These are phyloP conservation scores for Colletotrichum trifolii DNA, from an alignment of 2,329 filamentous ascomycete genomes.

Conservation along the genomic window DNA sequence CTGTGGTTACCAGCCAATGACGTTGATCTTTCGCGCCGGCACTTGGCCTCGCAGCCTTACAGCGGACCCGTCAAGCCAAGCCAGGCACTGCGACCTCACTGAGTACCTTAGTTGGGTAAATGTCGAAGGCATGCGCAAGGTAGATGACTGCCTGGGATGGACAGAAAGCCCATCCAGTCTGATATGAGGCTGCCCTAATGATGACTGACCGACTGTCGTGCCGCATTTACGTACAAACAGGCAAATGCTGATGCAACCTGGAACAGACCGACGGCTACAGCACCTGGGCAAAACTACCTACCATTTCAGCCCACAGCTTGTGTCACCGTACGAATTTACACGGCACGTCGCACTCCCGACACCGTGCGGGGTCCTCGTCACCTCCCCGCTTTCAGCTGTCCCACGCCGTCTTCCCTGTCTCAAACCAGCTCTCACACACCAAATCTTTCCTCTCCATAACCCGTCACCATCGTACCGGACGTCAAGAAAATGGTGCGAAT, in stretches of 20 bases:
- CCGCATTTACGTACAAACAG: too few species aligned
- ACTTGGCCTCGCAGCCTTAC: conserved; percentile 12
- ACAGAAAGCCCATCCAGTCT: too few species aligned
- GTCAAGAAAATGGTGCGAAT: conserved; percentile 27
- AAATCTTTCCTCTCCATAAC: conserved; percentile 33
- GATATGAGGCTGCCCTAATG: conserved; percentile 22
- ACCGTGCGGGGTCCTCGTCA: conserved; percentile 32
- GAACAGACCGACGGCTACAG: too few species aligned
- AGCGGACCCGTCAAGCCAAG: too few species aligned
- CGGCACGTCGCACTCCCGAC: background rate
- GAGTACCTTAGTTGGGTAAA: too few species aligned
- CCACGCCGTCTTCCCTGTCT: conserved; percentile 36
- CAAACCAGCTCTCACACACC: conserved; percentile 32
- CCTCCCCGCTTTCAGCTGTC: conserved; percentile 37
- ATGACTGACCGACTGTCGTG: background rate
- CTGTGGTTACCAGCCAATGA: too few species aligned
- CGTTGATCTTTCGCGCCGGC: background rate
- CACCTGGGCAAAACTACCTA: too few species aligned
- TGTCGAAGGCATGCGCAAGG: too few species aligned
- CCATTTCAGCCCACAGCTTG: too few species aligned
- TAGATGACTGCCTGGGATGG: too few species aligned
- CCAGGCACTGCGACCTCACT: too few species aligned
- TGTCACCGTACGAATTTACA: conserved; percentile 19
- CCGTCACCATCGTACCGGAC: conserved; percentile 12
- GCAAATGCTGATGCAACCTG: too few species aligned